Conservation (phyloP, 495 filamentous ascomycete species). For the Aspergillus affinis region DNA sequence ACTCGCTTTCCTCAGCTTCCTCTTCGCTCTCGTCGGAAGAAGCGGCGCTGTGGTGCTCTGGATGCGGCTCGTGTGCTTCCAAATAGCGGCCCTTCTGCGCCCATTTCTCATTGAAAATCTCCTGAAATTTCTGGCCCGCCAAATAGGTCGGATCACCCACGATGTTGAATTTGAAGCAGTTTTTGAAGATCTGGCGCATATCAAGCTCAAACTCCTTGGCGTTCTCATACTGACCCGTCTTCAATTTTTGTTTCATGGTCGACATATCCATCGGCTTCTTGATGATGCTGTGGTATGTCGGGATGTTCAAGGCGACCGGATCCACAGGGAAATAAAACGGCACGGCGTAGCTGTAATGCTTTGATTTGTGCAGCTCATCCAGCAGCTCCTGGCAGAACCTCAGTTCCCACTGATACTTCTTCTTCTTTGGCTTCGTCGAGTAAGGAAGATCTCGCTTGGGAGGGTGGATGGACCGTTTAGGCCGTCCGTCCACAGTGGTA, state of each 20-base stretch:
- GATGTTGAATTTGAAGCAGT: slow-evolving; percentile 91
- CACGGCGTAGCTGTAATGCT: slow-evolving; percentile 60
- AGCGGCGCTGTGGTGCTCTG: slow-evolving; percentile 49
- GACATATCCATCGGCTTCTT: slow-evolving; percentile 94
- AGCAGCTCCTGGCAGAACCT: slow-evolving; percentile 85
- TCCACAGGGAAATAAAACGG: slow-evolving; percentile 85
- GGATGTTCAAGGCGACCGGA: slow-evolving; percentile 91
- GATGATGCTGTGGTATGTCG: slow-evolving; percentile 86
- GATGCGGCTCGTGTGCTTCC: slow-evolving; percentile 66
- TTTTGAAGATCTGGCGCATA: slow-evolving; percentile 77
- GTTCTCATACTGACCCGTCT: slow-evolving; percentile 76
- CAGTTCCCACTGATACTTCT: slow-evolving; percentile 86
- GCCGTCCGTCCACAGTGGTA: slow-evolving; percentile 70
- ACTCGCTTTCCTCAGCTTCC: slow-evolving; percentile 63
- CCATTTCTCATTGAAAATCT: slow-evolving; percentile 72
- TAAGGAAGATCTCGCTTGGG: slow-evolving; percentile 89
- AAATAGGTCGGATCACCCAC: slow-evolving; percentile 67
- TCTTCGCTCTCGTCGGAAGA: slow-evolving; percentile 67
- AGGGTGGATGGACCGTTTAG: slow-evolving; percentile 92
- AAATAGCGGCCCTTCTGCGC: slow-evolving; percentile 72
- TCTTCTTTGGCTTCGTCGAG: slow-evolving; percentile 80
- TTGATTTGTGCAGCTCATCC: slow-evolving; percentile 72
- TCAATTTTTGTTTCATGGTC: slow-evolving; percentile 74
- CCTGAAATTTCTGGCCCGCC: slow-evolving; percentile 68
- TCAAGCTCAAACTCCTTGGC: slow-evolving; percentile 85